Evolutionary conservation across 2,329 filamentous ascomycete species (phyloP), one percentile per base, ranked within the genome.

Genomic region (Trichoderma afroharzianum): DNA sequence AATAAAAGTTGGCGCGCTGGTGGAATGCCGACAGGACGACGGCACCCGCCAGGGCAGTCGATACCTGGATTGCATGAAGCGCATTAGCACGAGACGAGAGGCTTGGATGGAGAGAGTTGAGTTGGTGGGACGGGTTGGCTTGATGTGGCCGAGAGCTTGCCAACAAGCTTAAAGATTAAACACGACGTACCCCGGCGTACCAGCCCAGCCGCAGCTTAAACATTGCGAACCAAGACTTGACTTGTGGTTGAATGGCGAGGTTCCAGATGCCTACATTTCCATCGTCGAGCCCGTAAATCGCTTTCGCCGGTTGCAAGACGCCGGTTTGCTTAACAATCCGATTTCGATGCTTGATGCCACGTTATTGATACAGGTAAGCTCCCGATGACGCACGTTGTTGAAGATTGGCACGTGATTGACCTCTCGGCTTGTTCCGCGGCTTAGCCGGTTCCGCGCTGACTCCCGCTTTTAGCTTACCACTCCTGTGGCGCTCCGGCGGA

Each of bases 1-100:
- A 97, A 84, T 99, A 99, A 86, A 98, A 99, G 83, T 99, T 99
- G 74, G 96, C 92, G 75, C 96, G 90, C 83, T 98, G 93, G 79
- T 96, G 92, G 82, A 98, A 95, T 73, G 96, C 95, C 79, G 95
- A 96, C 72, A 97, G 83, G 73, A 98, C 87, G 72, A 97, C 94
- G 77, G 90, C 89, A 75, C 90, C 92, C 77, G 95, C 95, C 80
- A 97, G 90, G 82, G 91, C 91, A 81, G 92, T 91, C 70, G 95
- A 98, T 82, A 90, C 87, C 92, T 94, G 76, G 33, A 77, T 68
- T 77, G 28, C 47, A 21, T 26, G 32, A 39, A n/a, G 28, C 26
- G 55, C 39, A 36, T 69, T 26, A 62, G 28, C 21, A 14, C 6
- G 8, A 8, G 7, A 18, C 28, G 7, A 39, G 36, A 39, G 36